Evolutionary conservation across 2,329 filamentous ascomycete species (phyloP).

Genomic region (Furcasterigmium sp.): DNA sequence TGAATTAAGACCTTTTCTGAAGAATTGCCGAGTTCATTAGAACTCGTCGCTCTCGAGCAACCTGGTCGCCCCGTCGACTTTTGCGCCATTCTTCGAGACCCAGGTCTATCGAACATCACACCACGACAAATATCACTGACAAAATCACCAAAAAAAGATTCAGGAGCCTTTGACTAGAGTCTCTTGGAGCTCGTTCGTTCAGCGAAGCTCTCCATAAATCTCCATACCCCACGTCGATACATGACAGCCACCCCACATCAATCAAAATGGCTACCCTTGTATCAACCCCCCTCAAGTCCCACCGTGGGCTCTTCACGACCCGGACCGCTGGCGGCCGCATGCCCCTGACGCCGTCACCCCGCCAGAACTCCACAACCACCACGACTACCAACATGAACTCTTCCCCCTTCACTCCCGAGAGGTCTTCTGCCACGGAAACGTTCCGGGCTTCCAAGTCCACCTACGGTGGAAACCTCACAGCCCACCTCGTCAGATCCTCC

Average conservation of each 20-base stretch:
- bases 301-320: slow-evolving; percentile 84
- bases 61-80: slow-evolving; percentile 45
- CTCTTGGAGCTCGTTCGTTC: slow-evolving; percentile 52
- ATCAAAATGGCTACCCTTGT: slow-evolving; percentile 71
- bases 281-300: slow-evolving; percentile 91
- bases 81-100: slow-evolving; percentile 35
- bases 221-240: slow-evolving; percentile 32
- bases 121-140: no score
- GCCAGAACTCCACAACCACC: slow-evolving; percentile 49
- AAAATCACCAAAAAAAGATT: slow-evolving; percentile 27
- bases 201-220: slow-evolving; percentile 26
- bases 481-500: slow-evolving; percentile 68
- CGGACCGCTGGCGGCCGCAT: slow-evolving; percentile 93
- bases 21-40: slow-evolving; percentile 35
- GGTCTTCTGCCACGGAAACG: slow-evolving; percentile 42
- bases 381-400: slow-evolving; percentile 50
- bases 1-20: slow-evolving; percentile 22
- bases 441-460: slow-evolving; percentile 62
- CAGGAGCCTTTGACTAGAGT: slow-evolving; percentile 56
- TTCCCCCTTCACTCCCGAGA: slow-evolving; percentile 75
- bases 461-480: slow-evolving; percentile 73
- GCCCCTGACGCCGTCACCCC: slow-evolving; percentile 88
- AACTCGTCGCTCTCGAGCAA: slow-evolving; percentile 41
- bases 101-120: slow-evolving; percentile 42
- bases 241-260: slow-evolving; percentile 39